These are phyloP conservation scores for Salix suchowensis DNA, from an alignment of 345 rosid genomes.

Conservation along the genomic window DNA sequence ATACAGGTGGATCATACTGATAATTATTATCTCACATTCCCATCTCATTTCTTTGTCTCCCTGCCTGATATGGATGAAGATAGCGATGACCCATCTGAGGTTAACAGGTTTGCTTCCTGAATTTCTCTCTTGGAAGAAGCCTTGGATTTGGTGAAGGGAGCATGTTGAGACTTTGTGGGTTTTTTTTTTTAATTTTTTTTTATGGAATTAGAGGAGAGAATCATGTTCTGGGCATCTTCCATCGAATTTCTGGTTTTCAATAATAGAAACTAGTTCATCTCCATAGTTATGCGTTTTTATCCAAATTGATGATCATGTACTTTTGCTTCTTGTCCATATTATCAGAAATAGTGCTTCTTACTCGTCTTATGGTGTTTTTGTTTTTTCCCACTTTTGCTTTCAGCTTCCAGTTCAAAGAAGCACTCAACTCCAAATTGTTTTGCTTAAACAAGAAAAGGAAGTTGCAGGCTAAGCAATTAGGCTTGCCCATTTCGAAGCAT, in stretches of 20 bases:
- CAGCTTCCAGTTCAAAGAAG: slow-evolving; percentile 20
- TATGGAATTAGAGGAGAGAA: not conserved
- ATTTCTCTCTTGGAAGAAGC: not conserved
- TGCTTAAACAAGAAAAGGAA: slow-evolving; percentile 54
- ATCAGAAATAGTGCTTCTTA: not conserved
- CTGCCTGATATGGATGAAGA: slow-evolving; percentile 32
- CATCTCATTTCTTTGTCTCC: not conserved
- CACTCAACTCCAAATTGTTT: not conserved
- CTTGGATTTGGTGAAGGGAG: not conserved
- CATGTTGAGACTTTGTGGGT: not conserved
- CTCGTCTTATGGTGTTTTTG: not conserved
- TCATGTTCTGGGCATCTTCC: not conserved
- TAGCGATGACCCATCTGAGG: slow-evolving; percentile 19
- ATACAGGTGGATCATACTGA: not conserved
- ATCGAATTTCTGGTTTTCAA: not conserved
- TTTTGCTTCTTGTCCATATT: not conserved
- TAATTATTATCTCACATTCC: not conserved
- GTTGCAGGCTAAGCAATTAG: slow-evolving; percentile 39
- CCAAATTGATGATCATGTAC: not conserved
- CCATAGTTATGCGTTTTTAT: not conserved
- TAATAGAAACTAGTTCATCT: not conserved
- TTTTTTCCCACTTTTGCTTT: not conserved
- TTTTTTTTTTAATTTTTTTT: not conserved
- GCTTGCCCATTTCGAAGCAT: slow-evolving; percentile 50
- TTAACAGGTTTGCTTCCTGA: slow-evolving; percentile 37